Base-by-base conservation (phyloP, 1,139 yeast genomes). In the Yamadazyma jaroonii region DNA sequence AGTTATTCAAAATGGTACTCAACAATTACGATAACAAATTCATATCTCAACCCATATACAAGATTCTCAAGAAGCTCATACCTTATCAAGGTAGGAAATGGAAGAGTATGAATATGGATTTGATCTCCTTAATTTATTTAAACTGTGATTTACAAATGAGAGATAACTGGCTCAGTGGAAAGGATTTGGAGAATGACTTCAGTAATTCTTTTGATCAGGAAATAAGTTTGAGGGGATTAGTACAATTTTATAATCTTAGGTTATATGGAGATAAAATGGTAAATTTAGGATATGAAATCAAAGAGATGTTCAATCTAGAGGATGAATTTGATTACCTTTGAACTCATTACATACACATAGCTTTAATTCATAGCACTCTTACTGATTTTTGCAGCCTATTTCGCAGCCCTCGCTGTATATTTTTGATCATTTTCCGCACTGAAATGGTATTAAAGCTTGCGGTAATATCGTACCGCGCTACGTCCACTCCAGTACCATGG, bases 21-120 rank as follows among this genome's bases (percentile, higher is more conserved):
- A 43, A 73, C 29, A 71, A 72, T 34, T 67, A 84, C 31, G 80
- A 81, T 48, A 88, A 85, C 51, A 57, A 66, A 11, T 71, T 74
- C n/a, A 59, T 89, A 22, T 81, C 85, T 60, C 67, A 65, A 31
- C 89, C 95, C 2, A 80, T 86, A 3, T 65, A 90, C 47, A 83
- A 81, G 51, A 74, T 82, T 1, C 67, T 90, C 43, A 89, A 87
- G 56, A 83, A 87, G 45, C 72, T 89, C 36, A 81, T 90, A 0
- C 97, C 97, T 0, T 88, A 84, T 58, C 90, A 87, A 49, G 97
- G 97, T 13, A 79, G 95, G 43, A 89, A 90, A 58, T 92, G 99
- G 99, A 83, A 89, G 50, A 78, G 89, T 10, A 77, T 81, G 46
- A 94, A 92, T 56, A 92, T 94, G 97, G 96, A 89, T 49, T 66